Percentiles rank a stretch among this genome's conserved stretches.
Evolutionary conservation across 306 rosid genomes (phyloP).

Genomic region (Cotoneaster glaucophyllus): DNA sequence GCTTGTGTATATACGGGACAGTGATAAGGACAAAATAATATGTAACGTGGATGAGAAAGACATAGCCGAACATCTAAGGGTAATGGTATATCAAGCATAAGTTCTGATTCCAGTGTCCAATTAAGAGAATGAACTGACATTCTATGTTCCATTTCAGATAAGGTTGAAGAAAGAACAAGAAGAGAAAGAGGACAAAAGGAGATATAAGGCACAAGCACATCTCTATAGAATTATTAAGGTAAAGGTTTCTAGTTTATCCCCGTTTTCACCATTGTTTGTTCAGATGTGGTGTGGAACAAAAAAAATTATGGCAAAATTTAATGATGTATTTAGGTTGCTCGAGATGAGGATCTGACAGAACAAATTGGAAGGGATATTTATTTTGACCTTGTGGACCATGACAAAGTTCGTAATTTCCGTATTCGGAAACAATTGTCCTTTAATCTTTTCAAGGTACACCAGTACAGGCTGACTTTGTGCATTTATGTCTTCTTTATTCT

Average conservation of each 20-base stretch:
- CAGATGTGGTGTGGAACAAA: too few species aligned
- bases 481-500: not conserved
- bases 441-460: conserved; percentile 59
- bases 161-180: not conserved
- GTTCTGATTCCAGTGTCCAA: not conserved
- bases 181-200: conserved; percentile 35
- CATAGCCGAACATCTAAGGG: conserved; percentile 79
- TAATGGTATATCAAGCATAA: conserved; percentile 19
- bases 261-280: too few species aligned
- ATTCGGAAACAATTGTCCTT: conserved; percentile 63
- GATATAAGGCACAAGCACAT: conserved; percentile 4
- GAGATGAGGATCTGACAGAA: not conserved
- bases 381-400: conserved; percentile 94
- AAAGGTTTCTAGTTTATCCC: not conserved
- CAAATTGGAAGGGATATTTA: conserved; percentile 21
- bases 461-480: not conserved
- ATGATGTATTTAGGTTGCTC: conserved; percentile 56
- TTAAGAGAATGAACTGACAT: conserved; percentile 2
- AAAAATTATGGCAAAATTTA: not conserved
- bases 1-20: conserved; percentile 89
- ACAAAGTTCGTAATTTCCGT: conserved; percentile 79
- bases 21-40: conserved; percentile 79
- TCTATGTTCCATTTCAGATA: not conserved
- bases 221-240: not conserved
- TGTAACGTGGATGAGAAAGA: conserved; percentile 84